Evolutionary conservation across 75 land plant species (phyloP).

Genomic region (Larix kaempferi): DNA sequence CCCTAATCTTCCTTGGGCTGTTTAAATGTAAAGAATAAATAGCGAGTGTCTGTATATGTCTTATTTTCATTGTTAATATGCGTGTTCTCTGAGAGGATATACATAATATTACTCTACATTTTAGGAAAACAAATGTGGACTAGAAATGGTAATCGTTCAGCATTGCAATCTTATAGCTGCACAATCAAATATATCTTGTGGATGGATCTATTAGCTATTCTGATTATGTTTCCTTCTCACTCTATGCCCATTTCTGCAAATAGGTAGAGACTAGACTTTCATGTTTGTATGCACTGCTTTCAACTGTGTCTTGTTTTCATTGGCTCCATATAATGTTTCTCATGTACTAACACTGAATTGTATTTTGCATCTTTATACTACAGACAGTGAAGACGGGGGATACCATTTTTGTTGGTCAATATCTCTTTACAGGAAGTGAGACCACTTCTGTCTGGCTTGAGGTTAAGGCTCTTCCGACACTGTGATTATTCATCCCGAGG

Average conservation of each 20-base stretch:
- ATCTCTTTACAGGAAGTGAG: constrained; percentile 95
- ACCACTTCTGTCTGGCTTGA: constrained; percentile 97
- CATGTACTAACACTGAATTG: neutral
- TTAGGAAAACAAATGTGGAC: neutral
- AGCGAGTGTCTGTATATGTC: neutral
- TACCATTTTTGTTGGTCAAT: constrained; percentile 93
- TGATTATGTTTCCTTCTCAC: neutral
- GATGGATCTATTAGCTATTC: neutral
- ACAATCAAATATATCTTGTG: no score
- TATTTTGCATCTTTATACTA: constrained; percentile 12
- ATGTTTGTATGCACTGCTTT: neutral
- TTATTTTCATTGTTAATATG: neutral
- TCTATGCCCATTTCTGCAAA: neutral
- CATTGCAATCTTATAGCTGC: no score
- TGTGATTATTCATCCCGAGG: neutral
- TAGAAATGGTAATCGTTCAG: neutral
- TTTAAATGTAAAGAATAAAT: neutral
- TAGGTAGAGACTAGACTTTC: neutral
- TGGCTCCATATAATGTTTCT: neutral
- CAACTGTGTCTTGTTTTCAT: neutral
- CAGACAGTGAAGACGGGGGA: constrained; percentile 85
- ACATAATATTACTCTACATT: neutral
- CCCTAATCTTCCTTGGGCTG: neutral
- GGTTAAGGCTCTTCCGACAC: constrained; percentile 29
- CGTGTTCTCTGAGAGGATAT: neutral